A percentile compares a stretch with the other conserved stretches of the same genome.
phyloP scores from a whole-genome alignment of 306 rosid genomes.

The Carpinus viminea region DNA sequence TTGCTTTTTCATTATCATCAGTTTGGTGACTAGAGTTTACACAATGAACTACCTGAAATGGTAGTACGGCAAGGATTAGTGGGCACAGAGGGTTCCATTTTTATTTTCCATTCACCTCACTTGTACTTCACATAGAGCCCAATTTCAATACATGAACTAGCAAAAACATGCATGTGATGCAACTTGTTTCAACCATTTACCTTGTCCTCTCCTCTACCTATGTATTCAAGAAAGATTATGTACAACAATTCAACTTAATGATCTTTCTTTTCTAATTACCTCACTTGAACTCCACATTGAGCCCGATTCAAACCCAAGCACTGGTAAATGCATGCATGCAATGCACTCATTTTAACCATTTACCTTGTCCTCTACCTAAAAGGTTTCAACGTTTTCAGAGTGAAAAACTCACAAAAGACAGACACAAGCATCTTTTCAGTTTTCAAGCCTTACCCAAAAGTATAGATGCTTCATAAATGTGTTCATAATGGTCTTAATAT shows the following conservation, averaged over 20 bases:
- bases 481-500: not conserved
- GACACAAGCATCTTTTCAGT: not conserved
- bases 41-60: not conserved
- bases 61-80: not conserved
- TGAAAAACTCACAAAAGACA: not conserved
- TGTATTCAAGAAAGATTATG: not conserved
- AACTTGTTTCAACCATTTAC: too few species aligned
- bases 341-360: not conserved
- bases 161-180: too few species aligned
- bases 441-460: not conserved
- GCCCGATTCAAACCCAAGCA: not conserved
- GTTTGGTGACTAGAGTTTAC: slow-evolving; percentile 1
- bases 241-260: not conserved
- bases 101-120: not conserved
- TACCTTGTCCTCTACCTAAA: not conserved
- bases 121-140: not conserved
- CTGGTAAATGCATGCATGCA: not conserved
- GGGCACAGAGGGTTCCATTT: not conserved
- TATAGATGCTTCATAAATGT: not conserved
- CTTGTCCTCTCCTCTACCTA: too few species aligned
- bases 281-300: not conserved
- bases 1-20: not conserved
- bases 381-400: not conserved
- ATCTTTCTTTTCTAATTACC: not conserved
- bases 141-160: not conserved